Conservation (phyloP, 2,329 filamentous ascomycete genomes). For the Aureobasidium namibiae region DNA sequence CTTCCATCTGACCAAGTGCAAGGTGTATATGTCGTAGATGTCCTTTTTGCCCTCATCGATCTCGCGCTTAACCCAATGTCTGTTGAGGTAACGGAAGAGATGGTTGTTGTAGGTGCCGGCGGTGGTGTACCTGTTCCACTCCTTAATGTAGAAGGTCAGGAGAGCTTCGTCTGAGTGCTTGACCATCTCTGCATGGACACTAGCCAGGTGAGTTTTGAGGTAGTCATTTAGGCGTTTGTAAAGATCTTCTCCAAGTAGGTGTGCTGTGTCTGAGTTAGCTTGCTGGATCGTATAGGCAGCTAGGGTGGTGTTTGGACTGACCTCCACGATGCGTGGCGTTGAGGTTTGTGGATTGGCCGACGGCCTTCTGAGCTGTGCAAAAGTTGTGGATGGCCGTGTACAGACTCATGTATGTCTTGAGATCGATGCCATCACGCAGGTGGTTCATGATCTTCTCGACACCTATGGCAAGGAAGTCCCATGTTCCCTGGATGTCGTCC, state of each 20-base stretch:
- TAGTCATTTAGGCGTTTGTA: constrained; percentile 89
- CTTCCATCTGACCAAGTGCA: constrained; percentile 94
- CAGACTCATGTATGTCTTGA: constrained; percentile 94
- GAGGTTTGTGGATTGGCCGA: constrained; percentile 45
- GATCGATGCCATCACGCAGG: constrained; percentile 84
- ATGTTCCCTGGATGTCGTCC: constrained; percentile 42
- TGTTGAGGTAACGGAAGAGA: constrained; percentile 89
- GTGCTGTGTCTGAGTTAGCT: constrained; percentile 48
- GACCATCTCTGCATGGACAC: constrained; percentile 63
- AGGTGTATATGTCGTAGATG: constrained; percentile 94
- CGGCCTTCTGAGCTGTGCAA: constrained; percentile 93
- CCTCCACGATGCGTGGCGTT: constrained; percentile 63
- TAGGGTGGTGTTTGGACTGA: constrained; percentile 22
- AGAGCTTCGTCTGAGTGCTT: constrained; percentile 83
- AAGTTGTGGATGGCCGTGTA: constrained; percentile 99
- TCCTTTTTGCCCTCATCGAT: constrained; percentile 99
- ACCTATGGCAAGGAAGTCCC: constrained; percentile 79
- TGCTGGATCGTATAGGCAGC: not conserved
- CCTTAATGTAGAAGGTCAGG: constrained; percentile 85
- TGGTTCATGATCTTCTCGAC: constrained; percentile 92
- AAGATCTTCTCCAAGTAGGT: constrained; percentile 89
- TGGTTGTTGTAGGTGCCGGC: constrained; percentile 98
- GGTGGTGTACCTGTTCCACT: constrained; percentile 93
- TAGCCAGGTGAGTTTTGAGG: constrained; percentile 66
- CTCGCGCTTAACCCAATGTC: constrained; percentile 98